A percentile compares a stretch with the other conserved stretches of the same genome.
These are phyloP conservation scores for Suzukiozyma palmioleophila DNA, from an alignment of 1,139 yeast genomes.

Conservation along the genomic window DNA sequence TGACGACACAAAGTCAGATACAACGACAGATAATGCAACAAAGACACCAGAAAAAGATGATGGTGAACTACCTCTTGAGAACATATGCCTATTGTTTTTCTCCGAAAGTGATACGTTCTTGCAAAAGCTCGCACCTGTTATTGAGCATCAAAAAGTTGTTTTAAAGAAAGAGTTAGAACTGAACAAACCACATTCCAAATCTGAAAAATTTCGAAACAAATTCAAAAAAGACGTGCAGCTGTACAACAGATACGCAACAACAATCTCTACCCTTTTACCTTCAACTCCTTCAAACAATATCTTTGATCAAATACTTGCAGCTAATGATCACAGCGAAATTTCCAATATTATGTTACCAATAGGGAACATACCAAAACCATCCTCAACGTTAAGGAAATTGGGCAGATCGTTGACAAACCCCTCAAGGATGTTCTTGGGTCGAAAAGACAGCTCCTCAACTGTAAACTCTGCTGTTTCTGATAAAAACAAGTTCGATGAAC, in stretches of 20 bases:
- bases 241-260: conserved; percentile 5
- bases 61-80: conserved; percentile 45
- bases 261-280: conserved; percentile 16
- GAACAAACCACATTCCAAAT: background rate
- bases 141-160: conserved; percentile 11
- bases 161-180: conserved; percentile 1
- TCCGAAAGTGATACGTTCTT: conserved; percentile 26
- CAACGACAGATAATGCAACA: background rate
- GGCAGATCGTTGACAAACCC: conserved; percentile 18
- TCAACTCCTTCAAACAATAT: conserved; percentile 8
- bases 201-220: background rate
- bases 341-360: background rate
- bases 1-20: background rate
- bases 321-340: background rate
- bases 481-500: too few relatives aligned
- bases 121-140: conserved; percentile 18
- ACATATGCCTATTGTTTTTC: conserved; percentile 67
- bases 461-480: too few relatives aligned
- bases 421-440: conserved; percentile 12
- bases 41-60: conserved; percentile 8
- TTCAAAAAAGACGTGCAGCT: background rate
- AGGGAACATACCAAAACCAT: background rate
- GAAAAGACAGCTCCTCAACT: background rate
- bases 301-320: conserved; percentile 9
- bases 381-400: conserved; percentile 15